These are phyloP conservation scores for Beverwykella pulmonaria DNA, from an alignment of 495 filamentous ascomycete genomes.

Conservation along the genomic window DNA sequence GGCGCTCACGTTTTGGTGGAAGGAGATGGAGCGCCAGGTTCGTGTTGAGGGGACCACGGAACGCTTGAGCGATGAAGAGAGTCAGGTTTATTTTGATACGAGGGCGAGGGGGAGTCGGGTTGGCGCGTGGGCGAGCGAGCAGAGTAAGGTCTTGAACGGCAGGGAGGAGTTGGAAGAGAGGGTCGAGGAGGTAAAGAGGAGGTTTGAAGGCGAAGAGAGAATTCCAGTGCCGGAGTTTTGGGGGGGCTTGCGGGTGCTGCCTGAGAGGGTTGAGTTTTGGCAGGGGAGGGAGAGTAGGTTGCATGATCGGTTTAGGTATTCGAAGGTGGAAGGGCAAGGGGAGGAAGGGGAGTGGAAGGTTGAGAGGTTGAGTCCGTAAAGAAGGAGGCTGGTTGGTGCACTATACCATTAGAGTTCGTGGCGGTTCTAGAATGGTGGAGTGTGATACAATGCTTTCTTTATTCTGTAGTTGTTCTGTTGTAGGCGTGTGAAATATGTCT, in stretches of 20 bases:
- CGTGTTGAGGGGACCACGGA: conserved; percentile 76
- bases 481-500: no score
- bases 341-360: conserved; percentile 46
- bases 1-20: conserved; percentile 76
- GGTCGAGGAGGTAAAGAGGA: conserved; percentile 70
- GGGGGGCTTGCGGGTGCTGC: conserved; percentile 83
- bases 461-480: no score
- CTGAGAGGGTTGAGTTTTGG: conserved; percentile 91
- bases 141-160: conserved; percentile 73
- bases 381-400: not conserved
- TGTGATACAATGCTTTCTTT: no score
- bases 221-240: conserved; percentile 93
- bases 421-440: no score
- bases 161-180: conserved; percentile 65
- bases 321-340: conserved; percentile 51
- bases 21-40: conserved; percentile 78
- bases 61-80: conserved; percentile 70
- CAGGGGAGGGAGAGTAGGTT: conserved; percentile 84
- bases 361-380: conserved; percentile 37
- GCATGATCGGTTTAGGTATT: conserved; percentile 92
- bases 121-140: conserved; percentile 90
- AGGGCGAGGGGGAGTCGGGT: conserved; percentile 76
- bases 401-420: no score
- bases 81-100: conserved; percentile 85
- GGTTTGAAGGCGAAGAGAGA: conserved; percentile 71